Conservation (phyloP, 2,329 filamentous ascomycete species). For the Aureobasidium sp. region DNA sequence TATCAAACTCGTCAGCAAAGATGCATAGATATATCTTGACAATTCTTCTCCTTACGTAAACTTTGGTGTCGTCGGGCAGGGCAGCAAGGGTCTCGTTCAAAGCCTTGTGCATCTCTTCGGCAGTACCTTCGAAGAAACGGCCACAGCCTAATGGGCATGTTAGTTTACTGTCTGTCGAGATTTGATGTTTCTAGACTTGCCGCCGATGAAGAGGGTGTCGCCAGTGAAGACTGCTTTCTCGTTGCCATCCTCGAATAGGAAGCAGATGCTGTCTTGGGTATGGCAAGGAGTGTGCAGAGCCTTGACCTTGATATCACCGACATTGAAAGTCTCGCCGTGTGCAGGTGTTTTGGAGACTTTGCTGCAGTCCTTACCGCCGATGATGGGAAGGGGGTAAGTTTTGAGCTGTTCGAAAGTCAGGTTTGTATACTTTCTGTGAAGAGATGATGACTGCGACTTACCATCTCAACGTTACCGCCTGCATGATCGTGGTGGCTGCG, state of each 20-base stretch:
- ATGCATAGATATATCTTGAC: not conserved
- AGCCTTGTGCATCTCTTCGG: conserved; percentile 86
- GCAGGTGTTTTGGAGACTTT: conserved; percentile 69
- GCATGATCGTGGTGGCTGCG: conserved; percentile 89
- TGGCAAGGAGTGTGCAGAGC: conserved; percentile 95
- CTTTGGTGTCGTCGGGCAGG: conserved; percentile 82
- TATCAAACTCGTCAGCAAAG: not conserved
- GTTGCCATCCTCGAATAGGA: conserved; percentile 73
- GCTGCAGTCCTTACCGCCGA: conserved; percentile 82
- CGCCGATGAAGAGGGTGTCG: conserved; percentile 91
- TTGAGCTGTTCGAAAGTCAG: conserved; percentile 40
- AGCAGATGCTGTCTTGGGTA: conserved; percentile 98
- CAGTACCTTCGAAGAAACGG: conserved; percentile 88
- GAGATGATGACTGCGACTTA: conserved; percentile 33
- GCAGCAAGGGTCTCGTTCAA: conserved; percentile 76
- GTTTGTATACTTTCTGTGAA: not conserved
- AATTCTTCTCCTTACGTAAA: conserved; percentile 60
- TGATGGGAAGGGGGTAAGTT: conserved; percentile 62
- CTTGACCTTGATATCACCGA: conserved; percentile 76
- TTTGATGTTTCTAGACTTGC: conserved; percentile 37
- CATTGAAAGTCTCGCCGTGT: conserved; percentile 69
- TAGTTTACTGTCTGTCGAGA: not conserved
- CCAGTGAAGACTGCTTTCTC: conserved; percentile 85
- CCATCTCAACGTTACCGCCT: conserved; percentile 80
- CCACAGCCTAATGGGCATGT: conserved; percentile 63